Evolutionary conservation across 2,329 filamentous ascomycete species (phyloP), one percentile per base, ranked within the genome.

Genomic region (Venturia nashicola): DNA sequence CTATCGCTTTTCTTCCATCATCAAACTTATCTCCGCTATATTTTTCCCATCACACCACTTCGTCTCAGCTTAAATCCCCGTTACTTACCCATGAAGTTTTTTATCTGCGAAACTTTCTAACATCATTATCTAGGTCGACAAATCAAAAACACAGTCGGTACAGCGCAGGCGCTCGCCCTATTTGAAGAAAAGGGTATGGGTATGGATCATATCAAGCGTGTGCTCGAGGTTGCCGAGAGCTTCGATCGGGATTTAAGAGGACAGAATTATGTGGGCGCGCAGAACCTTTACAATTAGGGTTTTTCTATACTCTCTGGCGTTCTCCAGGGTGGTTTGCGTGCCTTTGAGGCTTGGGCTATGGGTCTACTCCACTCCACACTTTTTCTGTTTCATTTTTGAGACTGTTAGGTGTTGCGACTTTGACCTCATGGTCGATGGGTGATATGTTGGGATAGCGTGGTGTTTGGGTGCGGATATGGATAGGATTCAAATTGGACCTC

Each of bases 121-220:
- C n/a, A 51, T 18, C 27, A n/a, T 57, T 59, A 18, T 36, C 16
- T 11, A 57, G 51, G 51, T 7, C 46, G 79, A 3, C 60, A 92
- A 83, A 96, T 95, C 80, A 95, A 96, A 79, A 96, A 96, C 72
- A 87, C 88, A 12, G 86, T 96, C 60, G 84, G 88, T 64, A 92
- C 89, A 0, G 90, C 90, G 1, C 90, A 95, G 74, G 88, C 89
- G 0, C 80, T 96, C 18, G 90, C 91, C 1, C 82, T 93, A 55
- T 88, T 90, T 67, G 89, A 91, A 73, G 79, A 83, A 34, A 83
- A 86, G 65, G 78, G 83, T 3, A 81, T 96, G 40, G 83, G 83
- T 63, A 91, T 96, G 87, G 80, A 80, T 61, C 90, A 96, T 70
- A 88, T 96, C 72, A 84, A 83, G 68, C 84, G 90, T 66, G 90